Base-by-base conservation (phyloP, 345 rosid species). In the Salix suchowensis region DNA sequence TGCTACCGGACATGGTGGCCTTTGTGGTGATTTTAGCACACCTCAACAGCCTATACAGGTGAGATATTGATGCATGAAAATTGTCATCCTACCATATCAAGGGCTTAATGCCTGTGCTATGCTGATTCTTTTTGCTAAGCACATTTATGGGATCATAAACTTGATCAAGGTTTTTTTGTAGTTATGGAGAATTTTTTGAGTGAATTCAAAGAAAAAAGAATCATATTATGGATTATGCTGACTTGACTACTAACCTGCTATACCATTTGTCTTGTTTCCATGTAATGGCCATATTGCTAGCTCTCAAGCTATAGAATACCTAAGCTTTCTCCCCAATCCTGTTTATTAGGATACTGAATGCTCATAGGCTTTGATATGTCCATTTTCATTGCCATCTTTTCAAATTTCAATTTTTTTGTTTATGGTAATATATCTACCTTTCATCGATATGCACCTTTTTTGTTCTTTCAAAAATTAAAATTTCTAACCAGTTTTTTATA, bases 11-110 rank as follows among this genome's bases (percentile, higher is more conserved):
- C 69, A 80, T 71, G 72, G 74, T 76, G 79, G 73, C 72, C 60
- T 83, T 90, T 82, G 85, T 61, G 84, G 88, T 74, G 78, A 82
- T 37, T 19, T 72, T 14, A 78, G 72, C 85, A 52, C 76, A 71
- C 72, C 87, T 64, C 91, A 84, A 74, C 91, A 85, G 72, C 84
- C 88, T 73, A 78, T 79, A 48, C 94, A 92, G 89, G 99, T 96
- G 74, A 80, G 81, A 66, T 66, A 68, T 71, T 77, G 54, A 62
- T 71, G 70, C 36, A 24, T 71, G 62, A 5, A 34, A 34, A 42
- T 36, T 68, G 24, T 52, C 50, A 42, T 32, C 37, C 66, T 40
- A 48, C 48, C 18, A 13, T n/a, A 28, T 73, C 40, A 58, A 52
- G 76, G 42, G 44, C 40, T 36, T 30, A 34, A 10, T 68, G 4